A percentile compares a stretch with the other conserved stretches of the same genome.
Evolutionary conservation across 306 rosid species (phyloP).

Genomic region (Abrus precatorius): DNA sequence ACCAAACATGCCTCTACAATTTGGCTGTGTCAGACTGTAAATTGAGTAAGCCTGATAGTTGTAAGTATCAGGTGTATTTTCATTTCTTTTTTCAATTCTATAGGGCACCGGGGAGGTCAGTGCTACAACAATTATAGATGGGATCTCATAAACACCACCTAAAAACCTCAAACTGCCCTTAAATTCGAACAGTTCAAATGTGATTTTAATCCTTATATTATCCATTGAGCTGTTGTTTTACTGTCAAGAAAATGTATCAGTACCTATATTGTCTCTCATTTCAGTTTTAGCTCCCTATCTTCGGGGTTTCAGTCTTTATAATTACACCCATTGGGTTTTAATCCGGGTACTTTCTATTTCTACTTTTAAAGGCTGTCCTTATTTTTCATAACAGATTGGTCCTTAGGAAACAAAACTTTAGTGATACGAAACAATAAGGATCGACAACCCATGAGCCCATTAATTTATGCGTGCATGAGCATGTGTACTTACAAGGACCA

Average conservation of each 20-base stretch:
- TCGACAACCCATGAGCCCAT: background rate
- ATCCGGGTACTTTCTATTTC: background rate
- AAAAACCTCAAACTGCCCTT: slow-evolving; percentile 15
- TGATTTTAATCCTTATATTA: background rate
- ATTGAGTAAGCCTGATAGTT: background rate
- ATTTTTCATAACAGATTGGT: background rate
- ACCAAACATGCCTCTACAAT: background rate
- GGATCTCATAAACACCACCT: background rate
- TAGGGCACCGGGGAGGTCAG: background rate
- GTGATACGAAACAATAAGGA: background rate
- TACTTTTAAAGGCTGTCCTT: background rate
- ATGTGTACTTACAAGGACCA: background rate
- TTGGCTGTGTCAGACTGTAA: background rate
- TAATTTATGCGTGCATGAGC: background rate
- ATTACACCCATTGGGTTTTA: slow-evolving; percentile 4
- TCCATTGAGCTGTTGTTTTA: background rate
- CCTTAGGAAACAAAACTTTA: background rate
- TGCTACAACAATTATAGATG: background rate
- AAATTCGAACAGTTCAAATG: background rate
- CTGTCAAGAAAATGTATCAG: background rate
- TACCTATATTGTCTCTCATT: slow-evolving; percentile 5
- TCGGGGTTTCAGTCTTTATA: background rate
- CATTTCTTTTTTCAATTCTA: background rate
- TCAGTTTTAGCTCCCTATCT: slow-evolving; percentile 5
- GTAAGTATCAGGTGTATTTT: background rate